phyloP scores from a whole-genome alignment of 2,329 filamentous ascomycete species.

The Exophiala dermatitidis region DNA sequence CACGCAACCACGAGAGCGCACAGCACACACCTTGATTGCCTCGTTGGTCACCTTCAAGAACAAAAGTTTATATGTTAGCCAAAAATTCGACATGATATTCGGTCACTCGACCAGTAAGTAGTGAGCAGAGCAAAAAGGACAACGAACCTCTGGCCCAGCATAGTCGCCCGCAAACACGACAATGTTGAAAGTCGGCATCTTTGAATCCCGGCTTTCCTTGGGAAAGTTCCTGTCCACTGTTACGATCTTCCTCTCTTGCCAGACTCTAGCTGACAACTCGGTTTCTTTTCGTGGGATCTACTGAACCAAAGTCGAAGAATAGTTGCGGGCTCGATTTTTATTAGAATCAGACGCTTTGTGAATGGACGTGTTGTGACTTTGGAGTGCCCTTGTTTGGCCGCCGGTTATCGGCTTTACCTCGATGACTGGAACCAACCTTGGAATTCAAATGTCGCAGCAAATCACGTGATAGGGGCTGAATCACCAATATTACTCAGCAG shows the following conservation, averaged over 20 bases:
- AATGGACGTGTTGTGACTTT: background rate
- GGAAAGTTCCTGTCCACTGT: background rate
- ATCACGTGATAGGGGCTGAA: no score
- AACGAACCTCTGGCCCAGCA: conserved; percentile 71
- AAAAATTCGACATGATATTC: background rate
- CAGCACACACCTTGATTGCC: conserved; percentile 64
- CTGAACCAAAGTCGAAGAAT: background rate
- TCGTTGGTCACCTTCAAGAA: conserved; percentile 64
- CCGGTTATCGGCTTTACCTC: background rate
- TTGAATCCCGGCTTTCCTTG: conserved; percentile 22
- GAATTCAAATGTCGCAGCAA: no score
- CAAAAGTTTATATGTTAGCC: background rate
- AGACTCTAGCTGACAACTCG: background rate
- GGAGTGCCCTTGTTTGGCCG: background rate
- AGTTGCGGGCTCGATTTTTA: background rate
- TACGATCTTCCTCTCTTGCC: no score
- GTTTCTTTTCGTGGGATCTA: background rate
- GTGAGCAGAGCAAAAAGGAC: no score
- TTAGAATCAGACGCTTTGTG: conserved; percentile 3
- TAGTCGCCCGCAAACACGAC: conserved; percentile 79
- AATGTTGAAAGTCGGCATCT: conserved; percentile 66
- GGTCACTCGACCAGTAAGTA: no score
- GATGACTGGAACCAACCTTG: no score
- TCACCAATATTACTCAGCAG: no score
- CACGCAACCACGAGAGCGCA: no score